Base-by-base conservation (phyloP, 352 stramenopile species). In the Aphanomyces invadans region DNA sequence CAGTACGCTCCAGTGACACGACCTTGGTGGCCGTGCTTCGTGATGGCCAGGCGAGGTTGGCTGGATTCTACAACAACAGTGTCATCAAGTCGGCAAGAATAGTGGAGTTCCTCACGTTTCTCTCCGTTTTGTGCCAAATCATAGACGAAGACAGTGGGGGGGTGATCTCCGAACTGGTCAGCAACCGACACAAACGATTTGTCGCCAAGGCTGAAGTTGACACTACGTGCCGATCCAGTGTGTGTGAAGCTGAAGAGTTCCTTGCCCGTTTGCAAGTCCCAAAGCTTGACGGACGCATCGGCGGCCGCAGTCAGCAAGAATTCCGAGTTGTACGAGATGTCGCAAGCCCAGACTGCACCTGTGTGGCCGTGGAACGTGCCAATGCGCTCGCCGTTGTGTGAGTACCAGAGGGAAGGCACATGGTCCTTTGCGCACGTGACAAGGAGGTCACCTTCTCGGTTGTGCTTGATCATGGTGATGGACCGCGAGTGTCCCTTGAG, bases 401-500 rank as follows among this genome's bases (percentile, higher is more conserved):
- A 89, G 78, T 92, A 96, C 97, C 97, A 99, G n/a, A 99, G 78
- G 52, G 92, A 98, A 32, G 96, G 95, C 45, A 88, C 80, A 73
- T 98, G 83, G 70, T 99, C 95, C 77, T 98, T 98, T 49, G 94
- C 91, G 57, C 83, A 95, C 45, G 96, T 97, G 79, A 99, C 98
- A 21, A 99, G 80, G 19, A 99, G 80, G 76, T 99, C 97, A 39
- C 97, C 97, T 72, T 99, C 97, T 60, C 90, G 89, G 79, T 99
- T 99, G 88, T 98, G 99, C 74, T 99, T 98, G 69, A 99, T 88
- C 81, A 92, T 89, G 11, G 97, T 99, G 71, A 99, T 97, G 63
- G 97, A 97, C 74, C 97, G 92, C 71, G 97, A 97, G 86, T 99
- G 97, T 74, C 97, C 97, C 81, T 99, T 99, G 56, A 99, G 85